phyloP scores from a whole-genome alignment of 306 rosid species.

The Trichosanthes cucumerina region DNA sequence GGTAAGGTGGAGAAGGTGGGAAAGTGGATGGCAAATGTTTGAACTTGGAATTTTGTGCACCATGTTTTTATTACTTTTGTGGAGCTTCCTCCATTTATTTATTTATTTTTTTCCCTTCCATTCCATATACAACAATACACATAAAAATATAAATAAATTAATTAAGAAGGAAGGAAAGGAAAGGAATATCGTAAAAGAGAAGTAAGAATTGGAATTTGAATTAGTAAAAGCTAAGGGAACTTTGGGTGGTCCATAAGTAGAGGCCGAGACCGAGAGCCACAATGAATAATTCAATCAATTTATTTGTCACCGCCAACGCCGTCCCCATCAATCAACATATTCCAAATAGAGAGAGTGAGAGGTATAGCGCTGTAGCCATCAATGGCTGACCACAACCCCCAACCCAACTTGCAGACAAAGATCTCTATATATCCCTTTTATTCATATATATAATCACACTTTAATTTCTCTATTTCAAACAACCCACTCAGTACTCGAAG shows the following conservation, averaged over 20 bases:
- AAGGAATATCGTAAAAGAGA: neutral
- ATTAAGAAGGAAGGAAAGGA: neutral
- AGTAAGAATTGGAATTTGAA: neutral
- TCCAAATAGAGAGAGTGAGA: slow-evolving; percentile 1
- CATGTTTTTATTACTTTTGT: too few relatives aligned
- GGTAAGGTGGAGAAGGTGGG: neutral
- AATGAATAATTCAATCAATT: neutral
- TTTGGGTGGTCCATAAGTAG: neutral
- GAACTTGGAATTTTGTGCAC: neutral
- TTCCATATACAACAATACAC: neutral
- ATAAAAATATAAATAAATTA: neutral
- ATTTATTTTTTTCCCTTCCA: too few relatives aligned
- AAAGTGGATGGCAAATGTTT: neutral
- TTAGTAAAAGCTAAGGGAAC: neutral
- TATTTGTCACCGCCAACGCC: neutral
- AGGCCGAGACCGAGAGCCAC: neutral
- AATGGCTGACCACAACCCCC: neutral
- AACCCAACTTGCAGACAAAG: slow-evolving; percentile 2
- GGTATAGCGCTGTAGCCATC: neutral
- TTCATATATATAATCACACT: neutral
- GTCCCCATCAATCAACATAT: slow-evolving; percentile 8
- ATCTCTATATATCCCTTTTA: neutral
- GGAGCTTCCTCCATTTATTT: neutral
- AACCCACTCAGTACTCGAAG: neutral
- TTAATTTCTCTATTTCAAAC: neutral